These are phyloP conservation scores for Deinandra increscens DNA, from an alignment of 129 eudicot genomes.

Conservation along the genomic window DNA sequence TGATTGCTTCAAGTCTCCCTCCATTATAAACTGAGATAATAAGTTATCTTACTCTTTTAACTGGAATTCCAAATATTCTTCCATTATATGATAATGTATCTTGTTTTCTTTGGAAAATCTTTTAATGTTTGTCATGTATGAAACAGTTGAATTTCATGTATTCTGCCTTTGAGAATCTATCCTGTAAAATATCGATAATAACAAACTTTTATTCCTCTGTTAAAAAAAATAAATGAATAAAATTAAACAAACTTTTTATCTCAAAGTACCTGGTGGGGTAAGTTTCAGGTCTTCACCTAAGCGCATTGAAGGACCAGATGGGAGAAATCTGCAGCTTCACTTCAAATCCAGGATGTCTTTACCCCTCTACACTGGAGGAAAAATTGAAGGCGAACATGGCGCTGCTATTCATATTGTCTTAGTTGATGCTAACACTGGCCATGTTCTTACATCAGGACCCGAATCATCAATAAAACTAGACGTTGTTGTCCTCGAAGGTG, in stretches of 20 bases:
- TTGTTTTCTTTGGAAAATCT: no score
- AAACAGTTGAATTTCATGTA: not conserved
- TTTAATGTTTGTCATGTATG: no score
- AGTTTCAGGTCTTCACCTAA: constrained; percentile 74
- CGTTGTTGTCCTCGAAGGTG: constrained; percentile 84
- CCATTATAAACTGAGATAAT: not conserved
- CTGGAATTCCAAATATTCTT: not conserved
- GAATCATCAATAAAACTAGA: constrained; percentile 80
- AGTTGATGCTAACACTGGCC: constrained; percentile 63
- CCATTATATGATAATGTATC: no score
- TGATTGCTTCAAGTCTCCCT: no score
- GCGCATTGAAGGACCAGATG: constrained; percentile 82
- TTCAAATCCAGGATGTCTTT: constrained; percentile 68
- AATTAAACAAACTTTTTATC: not conserved
- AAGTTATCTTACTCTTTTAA: not conserved
- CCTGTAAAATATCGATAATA: not conserved
- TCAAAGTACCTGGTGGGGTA: constrained; percentile 4
- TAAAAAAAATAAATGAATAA: no score
- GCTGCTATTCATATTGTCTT: constrained; percentile 77
- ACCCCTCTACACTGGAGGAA: constrained; percentile 85
- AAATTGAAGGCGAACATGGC: constrained; percentile 94
- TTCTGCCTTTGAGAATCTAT: not conserved
- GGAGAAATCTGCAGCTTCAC: constrained; percentile 75
- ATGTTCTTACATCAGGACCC: constrained; percentile 67
- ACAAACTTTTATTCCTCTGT: no score